These are phyloP conservation scores for Trichoderma sp. DNA, from an alignment of 2,329 filamentous ascomycete genomes.

Conservation along the genomic window DNA sequence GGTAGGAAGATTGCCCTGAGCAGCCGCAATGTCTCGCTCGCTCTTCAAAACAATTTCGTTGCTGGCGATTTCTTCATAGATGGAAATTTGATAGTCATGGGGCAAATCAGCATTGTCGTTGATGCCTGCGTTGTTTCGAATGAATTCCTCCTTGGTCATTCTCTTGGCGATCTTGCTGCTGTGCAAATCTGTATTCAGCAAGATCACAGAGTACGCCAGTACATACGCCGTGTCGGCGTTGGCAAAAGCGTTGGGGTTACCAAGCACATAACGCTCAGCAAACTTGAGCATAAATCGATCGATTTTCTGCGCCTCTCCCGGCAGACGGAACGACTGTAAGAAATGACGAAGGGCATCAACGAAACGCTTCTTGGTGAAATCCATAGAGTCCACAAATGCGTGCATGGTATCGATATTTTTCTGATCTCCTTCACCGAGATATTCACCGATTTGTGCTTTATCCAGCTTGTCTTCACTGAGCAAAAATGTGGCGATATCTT, in stretches of 20 bases:
- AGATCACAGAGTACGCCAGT: slow-evolving; percentile 91
- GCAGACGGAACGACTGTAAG: slow-evolving; percentile 89
- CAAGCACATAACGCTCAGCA: slow-evolving; percentile 90
- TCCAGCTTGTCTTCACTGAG: slow-evolving; percentile 81
- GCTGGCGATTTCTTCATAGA: slow-evolving; percentile 87
- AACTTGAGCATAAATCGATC: slow-evolving; percentile 99
- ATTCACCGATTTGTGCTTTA: slow-evolving; percentile 92
- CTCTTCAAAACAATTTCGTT: slow-evolving; percentile 96
- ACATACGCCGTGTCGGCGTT: slow-evolving; percentile 98
- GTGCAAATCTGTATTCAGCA: slow-evolving; percentile 95
- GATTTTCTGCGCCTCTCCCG: slow-evolving; percentile 97
- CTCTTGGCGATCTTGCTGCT: slow-evolving; percentile 80
- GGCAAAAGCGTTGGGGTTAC: slow-evolving; percentile 95
- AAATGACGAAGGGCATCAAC: slow-evolving; percentile 91
- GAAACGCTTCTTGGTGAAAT: slow-evolving; percentile 88
- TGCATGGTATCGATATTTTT: slow-evolving; percentile 98
- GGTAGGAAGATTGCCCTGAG: slow-evolving; percentile 65
- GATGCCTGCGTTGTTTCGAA: slow-evolving; percentile 98
- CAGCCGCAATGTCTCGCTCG: slow-evolving; percentile 86
- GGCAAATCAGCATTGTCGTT: slow-evolving; percentile 95
- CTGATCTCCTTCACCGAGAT: slow-evolving; percentile 87
- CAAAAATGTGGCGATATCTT: slow-evolving; percentile 84
- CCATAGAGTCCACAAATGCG: slow-evolving; percentile 93
- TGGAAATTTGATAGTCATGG: slow-evolving; percentile 84
- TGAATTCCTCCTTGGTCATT: slow-evolving; percentile 97